Percentiles rank a stretch among this genome's conserved stretches.
Conservation (phyloP, 1,284 basidiomycete species). For the Ceratobasidium papillatum region DNA sequence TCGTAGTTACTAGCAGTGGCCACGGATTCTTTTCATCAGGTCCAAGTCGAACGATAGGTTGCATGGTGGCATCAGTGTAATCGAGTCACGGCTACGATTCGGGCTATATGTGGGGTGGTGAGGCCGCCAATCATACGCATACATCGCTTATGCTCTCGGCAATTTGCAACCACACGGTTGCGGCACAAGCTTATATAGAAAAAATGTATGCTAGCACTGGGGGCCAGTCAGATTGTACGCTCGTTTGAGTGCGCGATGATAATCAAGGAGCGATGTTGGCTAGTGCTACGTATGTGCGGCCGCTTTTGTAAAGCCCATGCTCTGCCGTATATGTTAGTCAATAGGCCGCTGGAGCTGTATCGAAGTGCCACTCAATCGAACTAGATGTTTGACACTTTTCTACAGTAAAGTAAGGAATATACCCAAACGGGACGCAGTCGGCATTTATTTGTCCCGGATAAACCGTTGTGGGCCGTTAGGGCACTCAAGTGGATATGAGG, state of each 20-base stretch:
- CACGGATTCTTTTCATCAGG: slow-evolving; percentile 33
- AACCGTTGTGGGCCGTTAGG: not conserved
- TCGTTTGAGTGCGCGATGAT: too few species aligned
- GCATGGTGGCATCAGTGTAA: not conserved
- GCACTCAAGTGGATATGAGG: slow-evolving; percentile 2
- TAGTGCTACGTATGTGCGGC: too few species aligned
- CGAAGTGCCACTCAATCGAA: too few species aligned
- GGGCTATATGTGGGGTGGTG: not conserved
- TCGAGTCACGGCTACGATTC: not conserved
- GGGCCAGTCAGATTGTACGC: too few species aligned
- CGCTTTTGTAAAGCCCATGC: too few species aligned
- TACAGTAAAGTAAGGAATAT: too few species aligned
- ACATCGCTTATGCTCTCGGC: not conserved
- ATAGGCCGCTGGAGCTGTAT: too few species aligned
- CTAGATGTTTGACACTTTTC: too few species aligned
- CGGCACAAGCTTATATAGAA: not conserved
- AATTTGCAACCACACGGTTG: not conserved
- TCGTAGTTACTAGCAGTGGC: slow-evolving; percentile 26
- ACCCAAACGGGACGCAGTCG: not conserved
- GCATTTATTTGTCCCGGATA: not conserved
- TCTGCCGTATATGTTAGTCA: too few species aligned
- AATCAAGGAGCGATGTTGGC: too few species aligned
- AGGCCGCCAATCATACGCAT: not conserved
- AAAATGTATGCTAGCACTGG: too few species aligned
- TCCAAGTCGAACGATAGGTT: slow-evolving; percentile 31